Base-by-base conservation (phyloP, 208 protist species). In the Entamoeba histolytica region DNA sequence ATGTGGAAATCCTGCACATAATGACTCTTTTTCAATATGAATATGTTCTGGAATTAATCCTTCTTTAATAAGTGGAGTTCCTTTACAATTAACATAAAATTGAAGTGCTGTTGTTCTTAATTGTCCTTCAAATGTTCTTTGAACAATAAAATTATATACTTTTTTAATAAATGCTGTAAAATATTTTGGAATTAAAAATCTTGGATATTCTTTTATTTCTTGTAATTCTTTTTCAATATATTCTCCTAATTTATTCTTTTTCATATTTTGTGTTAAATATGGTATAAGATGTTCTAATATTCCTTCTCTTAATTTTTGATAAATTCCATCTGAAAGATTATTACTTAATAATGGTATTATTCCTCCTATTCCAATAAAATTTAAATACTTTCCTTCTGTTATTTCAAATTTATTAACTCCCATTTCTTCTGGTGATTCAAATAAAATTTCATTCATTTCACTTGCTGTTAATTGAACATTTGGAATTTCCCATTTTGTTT, bases 1-100 rank as follows among this genome's bases (percentile, higher is more conserved):
- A 55, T 94, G 94, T 15, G 94, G 94, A 19, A 93, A 93, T 17
- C 94, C 94, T 6, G 94, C 94, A 91, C 52, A 35, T 12, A 94
- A 19, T 7, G 91, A 93, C 3, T 55, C 23, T 31, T n/a, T 92
- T 47, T 49, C 14, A 91, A 35, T 91, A 35, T 17, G 12, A 91
- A 35, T 14, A 69, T 17, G 4, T 10, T 28, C 69, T 39, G 14
- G 69, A 8, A 91, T 39, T 91, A 35, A 91, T 44, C 69, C 55
- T 28, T 69, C 23, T 4, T 28, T 7, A 91, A 91, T 17, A 39
- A 91, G 28, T 91, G 28, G 28, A 1, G 14, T 91, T 7, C 69
- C 14, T 91, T 39, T 91, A 35, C 69, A 91, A 35, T 91, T 14
- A 3, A 14, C 0, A 39, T 39, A 91, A 19, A 91, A 35, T 35